Conservation (phyloP, 148 eudicot genomes). For the Rhododendron vialii region DNA sequence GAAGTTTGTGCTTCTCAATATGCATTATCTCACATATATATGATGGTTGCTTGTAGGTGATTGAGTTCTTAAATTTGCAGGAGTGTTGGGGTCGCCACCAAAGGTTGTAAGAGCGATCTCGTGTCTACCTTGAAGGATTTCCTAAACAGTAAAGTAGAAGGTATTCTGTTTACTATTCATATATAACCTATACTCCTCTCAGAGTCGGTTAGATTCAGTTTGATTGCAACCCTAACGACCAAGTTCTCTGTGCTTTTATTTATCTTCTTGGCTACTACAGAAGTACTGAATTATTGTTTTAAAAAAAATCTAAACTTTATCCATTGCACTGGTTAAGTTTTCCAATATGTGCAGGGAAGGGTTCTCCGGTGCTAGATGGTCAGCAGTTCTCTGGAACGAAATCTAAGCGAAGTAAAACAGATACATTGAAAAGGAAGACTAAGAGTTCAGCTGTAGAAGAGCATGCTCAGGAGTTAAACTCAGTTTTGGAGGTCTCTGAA, state of each 20-base stretch:
- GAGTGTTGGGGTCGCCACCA: constrained; percentile 54
- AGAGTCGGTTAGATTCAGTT: not conserved
- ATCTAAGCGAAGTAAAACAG: not conserved
- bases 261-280: not conserved
- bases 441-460: constrained; percentile 15
- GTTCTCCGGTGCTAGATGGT: constrained; percentile 16
- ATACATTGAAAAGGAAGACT: constrained; percentile 17
- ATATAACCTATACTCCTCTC: not conserved
- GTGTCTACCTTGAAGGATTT: constrained; percentile 48
- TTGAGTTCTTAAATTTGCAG: constrained; percentile 30
- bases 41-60: not conserved
- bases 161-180: constrained; percentile 27
- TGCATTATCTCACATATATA: not conserved
- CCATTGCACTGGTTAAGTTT: not conserved
- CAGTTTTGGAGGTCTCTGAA: constrained; percentile 27
- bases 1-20: not conserved
- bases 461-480: not conserved
- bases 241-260: not conserved
- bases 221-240: not conserved
- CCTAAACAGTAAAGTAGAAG: constrained; percentile 34
- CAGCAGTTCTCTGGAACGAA: constrained; percentile 12
- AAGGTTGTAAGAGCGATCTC: constrained; percentile 73
- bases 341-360: constrained; percentile 28
- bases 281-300: not conserved
- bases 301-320: too few relatives aligned